Evolutionary conservation across 2,329 filamentous ascomycete genomes (phyloP).

Genomic region (Fusarium torreyae): DNA sequence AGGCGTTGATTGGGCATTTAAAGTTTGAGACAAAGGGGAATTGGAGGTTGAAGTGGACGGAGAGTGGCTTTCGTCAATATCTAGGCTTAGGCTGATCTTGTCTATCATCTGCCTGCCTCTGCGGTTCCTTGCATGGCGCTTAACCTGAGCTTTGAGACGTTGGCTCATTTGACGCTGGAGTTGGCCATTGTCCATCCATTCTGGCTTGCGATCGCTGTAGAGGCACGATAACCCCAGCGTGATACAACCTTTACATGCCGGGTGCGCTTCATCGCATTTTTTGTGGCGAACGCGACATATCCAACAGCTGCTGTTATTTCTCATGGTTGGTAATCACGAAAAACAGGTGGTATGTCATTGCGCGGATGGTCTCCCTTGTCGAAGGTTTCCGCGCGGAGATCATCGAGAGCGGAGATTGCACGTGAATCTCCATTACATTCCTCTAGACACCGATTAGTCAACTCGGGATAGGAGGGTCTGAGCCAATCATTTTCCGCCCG

Average conservation of each 20-base stretch:
- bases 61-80: neutral
- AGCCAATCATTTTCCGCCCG: neutral
- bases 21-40: too few relatives aligned
- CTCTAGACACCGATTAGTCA: neutral
- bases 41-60: neutral
- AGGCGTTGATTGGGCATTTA: neutral
- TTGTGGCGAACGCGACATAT: slow-evolving; percentile 33
- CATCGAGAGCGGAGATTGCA: neutral
- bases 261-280: slow-evolving; percentile 24
- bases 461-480: rapidly evolving
- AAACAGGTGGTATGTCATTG: neutral
- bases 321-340: slow-evolving; percentile 5
- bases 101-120: slow-evolving; percentile 52
- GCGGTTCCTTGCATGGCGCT: slow-evolving; percentile 40
- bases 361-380: neutral
- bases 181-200: slow-evolving; percentile 62
- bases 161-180: slow-evolving; percentile 46
- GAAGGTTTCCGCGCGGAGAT: neutral
- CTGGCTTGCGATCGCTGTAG: slow-evolving; percentile 60
- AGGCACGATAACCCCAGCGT: slow-evolving; percentile 65
- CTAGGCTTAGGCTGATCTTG: neutral
- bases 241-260: slow-evolving; percentile 52
- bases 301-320: slow-evolving; percentile 25
- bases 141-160: slow-evolving; percentile 46
- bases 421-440: neutral